A percentile compares a stretch with the other conserved stretches of the same genome.
These are phyloP conservation scores for Calonectria naviculata DNA, from an alignment of 2,329 filamentous ascomycete species.

Conservation along the genomic window DNA sequence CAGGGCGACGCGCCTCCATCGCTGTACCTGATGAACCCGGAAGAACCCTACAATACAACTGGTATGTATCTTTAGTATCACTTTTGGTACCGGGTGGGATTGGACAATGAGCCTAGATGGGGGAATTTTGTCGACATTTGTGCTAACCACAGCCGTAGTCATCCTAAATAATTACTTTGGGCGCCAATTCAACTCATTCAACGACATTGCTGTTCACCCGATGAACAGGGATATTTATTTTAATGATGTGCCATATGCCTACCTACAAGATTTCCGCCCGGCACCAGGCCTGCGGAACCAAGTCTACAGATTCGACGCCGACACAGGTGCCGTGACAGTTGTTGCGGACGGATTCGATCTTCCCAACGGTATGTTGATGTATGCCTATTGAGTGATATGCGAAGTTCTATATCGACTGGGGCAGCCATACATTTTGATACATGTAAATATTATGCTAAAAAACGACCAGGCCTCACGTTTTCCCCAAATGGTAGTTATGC, in stretches of 20 bases:
- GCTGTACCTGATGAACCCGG: constrained; percentile 39
- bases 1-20: constrained; percentile 51
- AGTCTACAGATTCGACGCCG: constrained; percentile 66
- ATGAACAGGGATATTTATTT: constrained; percentile 69
- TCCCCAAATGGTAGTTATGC: constrained; percentile 62
- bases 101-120: too few species aligned
- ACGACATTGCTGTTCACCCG: constrained; percentile 66
- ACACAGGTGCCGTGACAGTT: constrained; percentile 61
- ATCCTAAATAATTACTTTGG: constrained; percentile 71
- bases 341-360: constrained; percentile 68
- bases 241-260: constrained; percentile 71
- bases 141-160: too few species aligned
- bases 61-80: too few species aligned
- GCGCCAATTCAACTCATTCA: constrained; percentile 69
- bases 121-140: too few species aligned
- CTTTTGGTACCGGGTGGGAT: too few species aligned
- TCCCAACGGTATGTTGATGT: constrained; percentile 57
- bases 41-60: constrained; percentile 61
- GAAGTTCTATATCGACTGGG: too few species aligned
- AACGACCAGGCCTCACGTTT: constrained; percentile 60
- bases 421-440: fast-evolving
- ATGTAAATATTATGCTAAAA: background rate
- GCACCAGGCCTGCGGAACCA: constrained; percentile 65
- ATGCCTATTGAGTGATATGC: too few species aligned
- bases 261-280: constrained; percentile 67